Evolutionary conservation across 2,329 filamentous ascomycete species (phyloP).

Genomic region (Pleoardoris graminearum): DNA sequence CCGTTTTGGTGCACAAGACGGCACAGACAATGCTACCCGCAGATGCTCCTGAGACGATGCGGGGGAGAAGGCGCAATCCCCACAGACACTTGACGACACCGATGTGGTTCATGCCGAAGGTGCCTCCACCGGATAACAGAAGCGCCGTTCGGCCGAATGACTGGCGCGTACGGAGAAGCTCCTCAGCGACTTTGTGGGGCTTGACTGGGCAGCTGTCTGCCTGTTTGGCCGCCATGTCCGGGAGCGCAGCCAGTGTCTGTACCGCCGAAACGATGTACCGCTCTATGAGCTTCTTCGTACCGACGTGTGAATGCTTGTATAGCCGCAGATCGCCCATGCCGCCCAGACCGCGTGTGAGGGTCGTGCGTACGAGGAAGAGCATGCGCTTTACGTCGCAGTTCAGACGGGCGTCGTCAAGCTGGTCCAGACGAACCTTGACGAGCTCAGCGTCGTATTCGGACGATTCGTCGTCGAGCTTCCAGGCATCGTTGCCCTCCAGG

Average conservation of each 20-base stretch:
- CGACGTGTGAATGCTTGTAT: conserved; percentile 82
- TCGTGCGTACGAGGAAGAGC: conserved; percentile 78
- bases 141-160: conserved; percentile 85
- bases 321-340: conserved; percentile 82
- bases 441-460: conserved; percentile 72
- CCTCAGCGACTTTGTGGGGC: conserved; percentile 65
- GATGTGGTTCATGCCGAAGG: conserved; percentile 90
- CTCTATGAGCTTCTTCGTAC: conserved; percentile 86
- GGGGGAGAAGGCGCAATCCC: conserved; percentile 73
- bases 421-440: conserved; percentile 68
- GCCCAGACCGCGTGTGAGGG: conserved; percentile 77
- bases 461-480: conserved; percentile 72
- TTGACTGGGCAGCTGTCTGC: conserved; percentile 58
- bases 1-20: conserved; percentile 75
- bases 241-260: conserved; percentile 71
- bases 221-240: conserved; percentile 62
- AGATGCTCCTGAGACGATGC: conserved; percentile 85
- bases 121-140: conserved; percentile 81
- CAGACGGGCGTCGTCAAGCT: conserved; percentile 73
- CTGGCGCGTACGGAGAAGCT: conserved; percentile 71
- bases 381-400: conserved; percentile 74
- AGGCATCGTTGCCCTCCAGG: conserved; percentile 77
- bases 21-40: conserved; percentile 85
- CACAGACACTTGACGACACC: conserved; percentile 83
- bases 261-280: conserved; percentile 80